phyloP scores from a whole-genome alignment of 2,329 filamentous ascomycete genomes.

The Calycina herbarum region DNA sequence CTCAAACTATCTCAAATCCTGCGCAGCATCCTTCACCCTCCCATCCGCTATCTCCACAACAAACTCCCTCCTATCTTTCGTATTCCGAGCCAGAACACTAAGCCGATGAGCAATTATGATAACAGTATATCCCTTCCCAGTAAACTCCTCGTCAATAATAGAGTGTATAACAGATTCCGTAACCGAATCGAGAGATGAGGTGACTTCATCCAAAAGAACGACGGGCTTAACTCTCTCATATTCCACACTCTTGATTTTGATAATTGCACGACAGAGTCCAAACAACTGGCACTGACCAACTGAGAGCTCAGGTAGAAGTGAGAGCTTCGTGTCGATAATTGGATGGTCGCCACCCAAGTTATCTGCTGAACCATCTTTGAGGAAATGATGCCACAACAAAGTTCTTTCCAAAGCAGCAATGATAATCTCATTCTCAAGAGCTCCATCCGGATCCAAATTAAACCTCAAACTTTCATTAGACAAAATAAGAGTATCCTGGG shows the following conservation, averaged over 20 bases:
- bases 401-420: slow-evolving; percentile 18
- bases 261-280: slow-evolving; percentile 47
- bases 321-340: slow-evolving; percentile 34
- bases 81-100: slow-evolving; percentile 28
- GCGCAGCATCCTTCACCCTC: neutral
- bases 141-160: slow-evolving; percentile 39
- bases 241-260: slow-evolving; percentile 32
- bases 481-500: slow-evolving; percentile 45
- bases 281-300: slow-evolving; percentile 50
- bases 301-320: slow-evolving; percentile 35
- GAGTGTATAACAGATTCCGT: slow-evolving; percentile 38
- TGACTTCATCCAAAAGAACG: slow-evolving; percentile 46
- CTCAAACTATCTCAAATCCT: too few relatives aligned
- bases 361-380: neutral
- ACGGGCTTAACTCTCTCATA: slow-evolving; percentile 33
- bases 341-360: slow-evolving; percentile 14
- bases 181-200: slow-evolving; percentile 40
- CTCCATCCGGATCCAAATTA: slow-evolving; percentile 34
- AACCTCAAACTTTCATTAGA: slow-evolving; percentile 35
- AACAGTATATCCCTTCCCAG: slow-evolving; percentile 33
- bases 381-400: slow-evolving; percentile 20
- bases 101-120: slow-evolving; percentile 41
- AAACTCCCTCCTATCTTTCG: slow-evolving; percentile 32
- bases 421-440: slow-evolving; percentile 25
- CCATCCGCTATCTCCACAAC: slow-evolving; percentile 35